These are phyloP conservation scores for Neurospora tetrasperma DNA, from an alignment of 495 filamentous ascomycete genomes.

Conservation along the genomic window DNA sequence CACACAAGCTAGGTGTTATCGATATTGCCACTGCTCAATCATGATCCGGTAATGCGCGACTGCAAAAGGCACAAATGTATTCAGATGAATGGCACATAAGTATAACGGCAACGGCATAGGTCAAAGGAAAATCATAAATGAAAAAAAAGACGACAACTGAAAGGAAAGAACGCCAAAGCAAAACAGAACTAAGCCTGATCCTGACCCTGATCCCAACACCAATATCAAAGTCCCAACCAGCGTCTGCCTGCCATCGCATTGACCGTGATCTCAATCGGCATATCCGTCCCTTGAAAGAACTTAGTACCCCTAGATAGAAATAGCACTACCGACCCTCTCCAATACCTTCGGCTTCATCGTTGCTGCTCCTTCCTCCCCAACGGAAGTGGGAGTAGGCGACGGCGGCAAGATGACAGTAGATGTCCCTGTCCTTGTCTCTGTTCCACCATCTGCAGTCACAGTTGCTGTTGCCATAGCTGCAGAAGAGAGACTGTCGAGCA, in stretches of 20 bases:
- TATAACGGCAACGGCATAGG: no score
- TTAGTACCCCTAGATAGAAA: background rate
- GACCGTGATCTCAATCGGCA: background rate
- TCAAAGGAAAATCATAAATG: no score
- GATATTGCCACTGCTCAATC: no score
- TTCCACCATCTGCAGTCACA: background rate
- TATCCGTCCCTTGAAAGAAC: no score
- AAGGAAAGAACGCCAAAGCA: background rate
- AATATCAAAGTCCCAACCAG: background rate
- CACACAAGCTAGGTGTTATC: no score
- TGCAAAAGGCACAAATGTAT: no score
- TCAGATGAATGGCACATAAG: no score
- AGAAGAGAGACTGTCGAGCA: background rate
- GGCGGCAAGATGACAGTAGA: background rate
- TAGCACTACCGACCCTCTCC: background rate
- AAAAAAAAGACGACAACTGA: no score
- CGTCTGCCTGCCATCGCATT: background rate
- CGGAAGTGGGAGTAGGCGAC: background rate
- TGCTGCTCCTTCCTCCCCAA: background rate
- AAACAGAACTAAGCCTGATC: no score
- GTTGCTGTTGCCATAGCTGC: background rate
- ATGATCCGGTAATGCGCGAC: no score
- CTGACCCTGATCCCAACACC: background rate
- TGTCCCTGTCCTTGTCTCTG: background rate
- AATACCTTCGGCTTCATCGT: background rate